Evolutionary conservation across 176 grass and related monocot species (phyloP).

Genomic region (Oropetium thomaeum): DNA sequence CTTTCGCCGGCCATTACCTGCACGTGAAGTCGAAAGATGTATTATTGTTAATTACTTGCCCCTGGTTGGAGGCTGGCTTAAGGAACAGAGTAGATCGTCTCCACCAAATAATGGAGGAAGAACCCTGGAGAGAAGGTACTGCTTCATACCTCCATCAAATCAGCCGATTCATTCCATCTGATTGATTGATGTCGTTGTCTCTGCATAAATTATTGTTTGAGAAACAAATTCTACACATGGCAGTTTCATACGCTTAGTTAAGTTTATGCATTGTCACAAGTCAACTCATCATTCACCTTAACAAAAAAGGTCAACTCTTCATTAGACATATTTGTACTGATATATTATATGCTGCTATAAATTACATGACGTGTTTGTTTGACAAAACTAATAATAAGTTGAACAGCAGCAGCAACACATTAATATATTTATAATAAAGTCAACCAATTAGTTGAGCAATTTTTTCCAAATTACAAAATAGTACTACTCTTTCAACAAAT

Average conservation of each 20-base stretch:
- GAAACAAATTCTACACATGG: background rate
- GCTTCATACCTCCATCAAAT: conserved; percentile 7
- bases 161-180: background rate
- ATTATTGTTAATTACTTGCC: background rate
- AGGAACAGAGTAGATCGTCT: background rate
- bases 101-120: background rate
- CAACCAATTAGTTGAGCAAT: too few species aligned
- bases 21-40: conserved; percentile 21
- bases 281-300: conserved; percentile 2
- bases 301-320: conserved; percentile 25
- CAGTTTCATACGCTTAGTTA: conserved; percentile 13
- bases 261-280: conserved; percentile 17
- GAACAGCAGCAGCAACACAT: background rate
- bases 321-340: background rate
- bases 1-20: conserved; percentile 13
- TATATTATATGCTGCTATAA: background rate
- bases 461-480: too few species aligned
- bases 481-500: too few species aligned
- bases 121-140: background rate
- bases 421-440: conserved; percentile 7
- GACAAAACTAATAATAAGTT: conserved; percentile 14
- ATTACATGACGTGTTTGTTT: conserved; percentile 14
- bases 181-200: background rate
- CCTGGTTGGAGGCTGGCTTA: background rate
- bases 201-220: background rate